Conservation (phyloP, 768 basidiomycete species). For the Tricholoma hemisulphureum region DNA sequence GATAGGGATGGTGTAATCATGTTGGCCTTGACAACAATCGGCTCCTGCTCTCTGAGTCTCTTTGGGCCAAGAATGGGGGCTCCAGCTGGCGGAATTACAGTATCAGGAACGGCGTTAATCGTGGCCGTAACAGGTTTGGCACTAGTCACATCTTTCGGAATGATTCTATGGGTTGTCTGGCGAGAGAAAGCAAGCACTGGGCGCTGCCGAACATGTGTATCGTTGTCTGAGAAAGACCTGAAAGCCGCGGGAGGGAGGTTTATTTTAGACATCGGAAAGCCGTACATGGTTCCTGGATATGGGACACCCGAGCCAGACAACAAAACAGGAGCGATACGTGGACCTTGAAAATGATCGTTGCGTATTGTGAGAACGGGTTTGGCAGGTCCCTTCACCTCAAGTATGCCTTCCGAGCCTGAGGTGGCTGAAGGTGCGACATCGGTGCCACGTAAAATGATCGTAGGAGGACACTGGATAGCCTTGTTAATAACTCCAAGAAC, state of each 20-base stretch:
- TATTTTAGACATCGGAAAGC: not conserved
- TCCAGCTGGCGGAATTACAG: not conserved
- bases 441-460: not conserved
- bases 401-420: not conserved
- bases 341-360: not conserved
- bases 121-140: not conserved
- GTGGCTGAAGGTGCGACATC: not conserved
- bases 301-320: not conserved
- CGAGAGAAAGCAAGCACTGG: not conserved
- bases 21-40: not conserved
- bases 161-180: not conserved
- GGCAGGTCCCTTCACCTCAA: not conserved
- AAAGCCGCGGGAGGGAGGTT: not conserved
- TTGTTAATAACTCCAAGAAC: not conserved
- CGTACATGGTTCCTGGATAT: not conserved
- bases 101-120: not conserved
- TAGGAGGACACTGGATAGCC: not conserved
- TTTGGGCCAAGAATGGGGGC: not conserved
- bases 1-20: not conserved
- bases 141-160: not conserved
- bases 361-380: not conserved
- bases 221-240: too few species aligned
- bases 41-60: not conserved
- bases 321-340: not conserved
- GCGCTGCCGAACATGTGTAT: not conserved